Conservation (phyloP, 1,139 yeast species). For the Pichia sp. region DNA sequence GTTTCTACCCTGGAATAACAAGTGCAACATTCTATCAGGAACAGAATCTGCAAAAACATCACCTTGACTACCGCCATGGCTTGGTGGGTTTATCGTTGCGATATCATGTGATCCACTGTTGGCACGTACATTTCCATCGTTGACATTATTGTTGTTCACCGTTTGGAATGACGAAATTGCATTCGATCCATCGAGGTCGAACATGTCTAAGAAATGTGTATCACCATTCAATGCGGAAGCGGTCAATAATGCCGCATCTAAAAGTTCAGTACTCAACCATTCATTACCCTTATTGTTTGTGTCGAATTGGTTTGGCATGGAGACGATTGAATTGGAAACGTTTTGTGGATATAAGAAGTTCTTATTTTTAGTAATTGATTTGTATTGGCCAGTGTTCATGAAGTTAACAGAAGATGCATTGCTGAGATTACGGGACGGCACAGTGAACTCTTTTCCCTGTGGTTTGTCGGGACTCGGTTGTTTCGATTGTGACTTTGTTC, state of each 20-base stretch:
- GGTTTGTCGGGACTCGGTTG: not conserved
- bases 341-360: slow-evolving; percentile 16
- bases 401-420: not conserved
- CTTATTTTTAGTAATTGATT: slow-evolving; percentile 4
- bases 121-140: not conserved
- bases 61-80: not conserved
- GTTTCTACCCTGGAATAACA: slow-evolving; percentile 49
- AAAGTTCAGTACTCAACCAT: slow-evolving; percentile 69
- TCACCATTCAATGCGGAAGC: slow-evolving; percentile 73
- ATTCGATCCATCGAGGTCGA: slow-evolving; percentile 27
- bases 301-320: slow-evolving; percentile 8
- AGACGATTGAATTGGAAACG: slow-evolving; percentile 13
- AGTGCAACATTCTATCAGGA: slow-evolving; percentile 46
- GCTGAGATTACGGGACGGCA: not conserved
- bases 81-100: too few species aligned
- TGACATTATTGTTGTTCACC: not conserved
- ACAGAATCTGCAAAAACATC: slow-evolving; percentile 24
- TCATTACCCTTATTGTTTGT: slow-evolving; percentile 36
- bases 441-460: not conserved
- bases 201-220: slow-evolving; percentile 54
- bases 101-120: too few species aligned
- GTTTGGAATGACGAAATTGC: not conserved
- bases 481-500: not conserved
- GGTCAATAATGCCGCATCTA: slow-evolving; percentile 70
- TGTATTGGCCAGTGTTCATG: not conserved